A percentile compares a stretch with the other conserved stretches of the same genome.
Conservation (phyloP, 2,329 filamentous ascomycete species). For the Stachybotrys elegans region DNA sequence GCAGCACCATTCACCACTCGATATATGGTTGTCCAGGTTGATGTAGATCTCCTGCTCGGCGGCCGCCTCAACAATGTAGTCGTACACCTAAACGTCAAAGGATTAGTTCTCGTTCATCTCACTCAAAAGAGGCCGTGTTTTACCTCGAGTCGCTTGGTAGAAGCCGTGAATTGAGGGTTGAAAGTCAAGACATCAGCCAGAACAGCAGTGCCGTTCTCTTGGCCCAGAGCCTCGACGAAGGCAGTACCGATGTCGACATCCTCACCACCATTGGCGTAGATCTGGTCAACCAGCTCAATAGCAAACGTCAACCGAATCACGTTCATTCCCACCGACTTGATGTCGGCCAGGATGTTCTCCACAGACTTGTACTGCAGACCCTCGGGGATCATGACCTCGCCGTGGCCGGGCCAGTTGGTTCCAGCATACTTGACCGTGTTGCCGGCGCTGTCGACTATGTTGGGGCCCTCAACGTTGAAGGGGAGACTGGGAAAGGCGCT, state of each 20-base stretch:
- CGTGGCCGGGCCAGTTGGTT: slow-evolving; percentile 57
- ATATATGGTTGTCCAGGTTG: slow-evolving; percentile 59
- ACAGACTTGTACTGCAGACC: slow-evolving; percentile 59
- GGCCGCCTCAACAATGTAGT: slow-evolving; percentile 56
- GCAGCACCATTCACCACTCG: slow-evolving; percentile 55
- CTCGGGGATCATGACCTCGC: slow-evolving; percentile 60
- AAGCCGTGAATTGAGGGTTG: slow-evolving; percentile 50
- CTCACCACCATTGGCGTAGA: slow-evolving; percentile 40
- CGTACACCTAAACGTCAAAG: slow-evolving; percentile 31
- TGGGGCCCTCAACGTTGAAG: slow-evolving; percentile 33
- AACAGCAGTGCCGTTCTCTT: slow-evolving; percentile 46
- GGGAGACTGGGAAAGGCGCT: slow-evolving; percentile 22
- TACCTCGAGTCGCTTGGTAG: slow-evolving; percentile 49
- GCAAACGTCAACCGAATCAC: slow-evolving; percentile 58
- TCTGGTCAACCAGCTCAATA: slow-evolving; percentile 59
- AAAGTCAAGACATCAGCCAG: slow-evolving; percentile 47
- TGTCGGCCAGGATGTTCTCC: slow-evolving; percentile 45
- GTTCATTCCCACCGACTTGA: slow-evolving; percentile 58
- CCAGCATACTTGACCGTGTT: slow-evolving; percentile 46
- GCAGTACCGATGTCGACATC: slow-evolving; percentile 42
- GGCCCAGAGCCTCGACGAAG: slow-evolving; percentile 41
- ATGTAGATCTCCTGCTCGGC: slow-evolving; percentile 51
- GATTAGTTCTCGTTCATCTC: neutral
- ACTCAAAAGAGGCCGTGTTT: neutral
- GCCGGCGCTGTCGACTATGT: slow-evolving; percentile 37